phyloP scores from a whole-genome alignment of 306 rosid genomes.

The Prunus davidiana region DNA sequence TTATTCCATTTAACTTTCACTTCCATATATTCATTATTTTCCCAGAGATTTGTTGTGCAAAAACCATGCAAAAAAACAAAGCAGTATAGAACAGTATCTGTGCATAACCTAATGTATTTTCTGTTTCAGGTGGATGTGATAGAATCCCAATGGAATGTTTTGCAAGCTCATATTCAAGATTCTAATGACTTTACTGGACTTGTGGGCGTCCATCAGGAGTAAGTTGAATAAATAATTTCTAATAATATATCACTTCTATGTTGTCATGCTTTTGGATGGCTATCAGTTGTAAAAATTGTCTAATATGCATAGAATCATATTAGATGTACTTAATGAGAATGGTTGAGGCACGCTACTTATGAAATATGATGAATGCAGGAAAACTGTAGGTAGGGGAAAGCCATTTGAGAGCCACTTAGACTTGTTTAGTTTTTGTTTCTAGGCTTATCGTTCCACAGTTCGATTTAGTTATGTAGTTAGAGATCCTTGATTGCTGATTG shows the following conservation, averaged over 20 bases:
- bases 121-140: slow-evolving; percentile 80
- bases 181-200: slow-evolving; percentile 91
- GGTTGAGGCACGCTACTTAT: neutral
- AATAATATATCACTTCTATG: slow-evolving; percentile 1
- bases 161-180: slow-evolving; percentile 87
- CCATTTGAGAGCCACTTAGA: neutral
- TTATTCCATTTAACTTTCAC: slow-evolving; percentile 11
- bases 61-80: neutral
- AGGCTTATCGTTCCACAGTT: neutral
- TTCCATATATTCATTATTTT: neutral
- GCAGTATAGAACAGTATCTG: neutral
- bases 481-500: neutral
- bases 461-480: neutral
- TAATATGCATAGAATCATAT: slow-evolving; percentile 6
- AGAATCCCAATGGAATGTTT: slow-evolving; percentile 94
- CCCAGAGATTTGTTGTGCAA: neutral
- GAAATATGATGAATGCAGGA: neutral
- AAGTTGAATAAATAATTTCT: slow-evolving; percentile 33
- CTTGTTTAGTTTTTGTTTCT: too few relatives aligned
- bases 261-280: slow-evolving; percentile 13
- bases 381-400: neutral
- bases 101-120: neutral
- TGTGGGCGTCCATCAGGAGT: slow-evolving; percentile 93
- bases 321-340: neutral
- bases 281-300: neutral